These are phyloP conservation scores for Saussurea involucrata DNA, from an alignment of 129 eudicot species.

Conservation along the genomic window DNA sequence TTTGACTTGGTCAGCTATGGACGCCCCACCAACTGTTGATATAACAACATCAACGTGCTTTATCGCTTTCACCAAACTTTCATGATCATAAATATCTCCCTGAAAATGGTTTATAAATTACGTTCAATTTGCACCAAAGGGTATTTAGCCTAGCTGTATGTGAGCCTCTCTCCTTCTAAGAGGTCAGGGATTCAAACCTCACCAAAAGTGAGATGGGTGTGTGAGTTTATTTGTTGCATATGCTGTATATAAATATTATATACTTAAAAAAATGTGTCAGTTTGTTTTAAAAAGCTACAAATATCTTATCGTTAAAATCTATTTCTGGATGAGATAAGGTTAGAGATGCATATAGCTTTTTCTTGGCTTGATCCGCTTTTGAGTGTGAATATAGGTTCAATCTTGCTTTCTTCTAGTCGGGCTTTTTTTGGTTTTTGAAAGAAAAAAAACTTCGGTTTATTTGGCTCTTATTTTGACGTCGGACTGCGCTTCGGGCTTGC, in stretches of 20 bases:
- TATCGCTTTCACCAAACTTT: conserved; percentile 47
- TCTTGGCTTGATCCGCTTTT: not conserved
- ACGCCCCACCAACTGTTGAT: conserved; percentile 36
- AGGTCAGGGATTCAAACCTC: too few relatives aligned
- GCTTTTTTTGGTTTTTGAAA: too few relatives aligned
- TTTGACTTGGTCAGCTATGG: conserved; percentile 40
- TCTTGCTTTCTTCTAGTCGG: not conserved
- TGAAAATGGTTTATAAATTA: conserved; percentile 1
- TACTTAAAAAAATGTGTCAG: too few relatives aligned
- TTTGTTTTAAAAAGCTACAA: not conserved
- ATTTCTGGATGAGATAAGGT: not conserved
- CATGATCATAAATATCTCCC: conserved; percentile 52
- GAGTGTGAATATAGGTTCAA: not conserved
- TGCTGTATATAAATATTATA: too few relatives aligned
- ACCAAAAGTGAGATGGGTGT: too few relatives aligned
- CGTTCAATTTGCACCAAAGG: too few relatives aligned
- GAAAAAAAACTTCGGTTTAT: not conserved
- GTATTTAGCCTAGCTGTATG: too few relatives aligned
- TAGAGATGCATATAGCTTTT: not conserved
- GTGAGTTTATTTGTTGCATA: too few relatives aligned
- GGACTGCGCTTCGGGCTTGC: not conserved
- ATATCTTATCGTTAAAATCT: too few relatives aligned
- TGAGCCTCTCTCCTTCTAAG: too few relatives aligned
- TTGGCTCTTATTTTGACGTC: not conserved
- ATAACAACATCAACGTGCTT: conserved; percentile 59